Percentiles rank a stretch among this genome's conserved stretches.
These are phyloP conservation scores for Arxiozyma slooffiae DNA, from an alignment of 1,139 yeast species.

Conservation along the genomic window DNA sequence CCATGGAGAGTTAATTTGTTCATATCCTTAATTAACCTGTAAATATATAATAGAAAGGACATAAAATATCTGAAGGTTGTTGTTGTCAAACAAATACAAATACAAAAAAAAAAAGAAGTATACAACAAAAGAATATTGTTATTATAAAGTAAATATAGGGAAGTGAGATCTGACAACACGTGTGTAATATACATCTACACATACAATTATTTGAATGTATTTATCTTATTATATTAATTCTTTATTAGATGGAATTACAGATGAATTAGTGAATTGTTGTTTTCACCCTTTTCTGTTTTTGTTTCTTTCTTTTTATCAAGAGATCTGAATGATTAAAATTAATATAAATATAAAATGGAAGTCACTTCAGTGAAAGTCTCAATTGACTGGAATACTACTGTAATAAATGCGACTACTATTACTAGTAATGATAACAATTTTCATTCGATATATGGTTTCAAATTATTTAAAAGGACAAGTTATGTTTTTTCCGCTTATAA, in stretches of 20 bases:
- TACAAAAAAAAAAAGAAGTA: too few relatives aligned
- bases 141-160: neutral
- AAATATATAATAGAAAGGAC: neutral
- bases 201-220: neutral
- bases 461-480: neutral
- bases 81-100: too few relatives aligned
- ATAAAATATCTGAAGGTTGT: neutral
- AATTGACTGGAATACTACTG: neutral
- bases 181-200: neutral
- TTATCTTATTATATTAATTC: neutral
- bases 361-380: conserved; percentile 1
- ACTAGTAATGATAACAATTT: neutral
- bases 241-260: neutral
- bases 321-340: neutral
- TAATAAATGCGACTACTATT: neutral
- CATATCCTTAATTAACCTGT: too few relatives aligned
- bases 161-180: neutral
- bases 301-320: neutral
- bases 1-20: too few relatives aligned
- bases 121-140: too few relatives aligned
- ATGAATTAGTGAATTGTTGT: neutral
- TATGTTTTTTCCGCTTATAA: neutral
- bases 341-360: conserved; percentile 2
- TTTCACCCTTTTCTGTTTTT: neutral
- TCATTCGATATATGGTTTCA: neutral